Base-by-base conservation (phyloP, 768 basidiomycete genomes). In the Trametes cingulata region DNA sequence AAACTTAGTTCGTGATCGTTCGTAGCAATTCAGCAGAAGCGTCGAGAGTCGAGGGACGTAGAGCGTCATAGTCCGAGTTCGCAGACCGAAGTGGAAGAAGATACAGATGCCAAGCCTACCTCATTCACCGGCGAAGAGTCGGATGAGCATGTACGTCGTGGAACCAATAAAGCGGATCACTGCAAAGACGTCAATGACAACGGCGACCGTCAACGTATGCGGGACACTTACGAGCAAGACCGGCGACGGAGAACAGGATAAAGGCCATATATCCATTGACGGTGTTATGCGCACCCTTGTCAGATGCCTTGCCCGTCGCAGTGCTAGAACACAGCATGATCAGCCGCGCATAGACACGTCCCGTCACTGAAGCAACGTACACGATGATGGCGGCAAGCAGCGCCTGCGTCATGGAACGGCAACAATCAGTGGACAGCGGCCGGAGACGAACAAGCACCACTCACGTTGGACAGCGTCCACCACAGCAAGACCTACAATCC, bases 181-280 rank as follows among this genome's bases (percentile, higher is more conserved):
- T 95, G 62, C 3, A 42, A 20, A 15, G 39, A 53, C 20, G 3
- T 39, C 41, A 29, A 1, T 27, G 46, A 45, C 50, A 33, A 46
- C 17, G 35, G 9, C n/a, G n/a, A 33, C 6, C 29, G 10, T 10
- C 39, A 13, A 40, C 39, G 39, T n/a, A 24, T 13, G 20, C 22
- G 4, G n/a, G n/a, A 25, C 12, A 82, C 93, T 74, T 68, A 96
- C 94, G 79, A 13, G 94, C 93, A 40, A 97, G 83, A 13, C 91
- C 86, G 6, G 90, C 91, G 45, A 96, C 93, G 0, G 91, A 92
- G 75, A 87, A 95, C 56, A 98, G 73, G 60, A 97, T 77, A 71
- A 95, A 93, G 15, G 87, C 83, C 88, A 96, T 90, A 71, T 96
- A 96, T 1, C 91, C 92, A 56, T 85, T 86, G 3, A 94, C 90